Conservation (phyloP, 441 rosid genomes). For the Gossypium gossypioides region DNA sequence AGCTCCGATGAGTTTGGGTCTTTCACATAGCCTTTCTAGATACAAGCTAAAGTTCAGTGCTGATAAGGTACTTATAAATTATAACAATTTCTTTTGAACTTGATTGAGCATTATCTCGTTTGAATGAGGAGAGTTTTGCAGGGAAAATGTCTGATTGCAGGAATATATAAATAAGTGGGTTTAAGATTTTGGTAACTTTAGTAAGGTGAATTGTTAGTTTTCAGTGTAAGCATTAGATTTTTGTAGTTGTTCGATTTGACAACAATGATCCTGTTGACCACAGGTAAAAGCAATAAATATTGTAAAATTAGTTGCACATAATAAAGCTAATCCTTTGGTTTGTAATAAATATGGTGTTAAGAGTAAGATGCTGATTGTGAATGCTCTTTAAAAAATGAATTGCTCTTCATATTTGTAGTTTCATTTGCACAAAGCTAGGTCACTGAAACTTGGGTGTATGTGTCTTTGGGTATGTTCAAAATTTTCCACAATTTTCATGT, state of each 20-base stretch:
- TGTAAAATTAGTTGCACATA: too few species aligned
- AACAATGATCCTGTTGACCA: background rate
- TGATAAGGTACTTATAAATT: conserved; percentile 52
- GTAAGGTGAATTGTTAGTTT: background rate
- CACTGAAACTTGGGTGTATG: too few species aligned
- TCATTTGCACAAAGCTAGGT: too few species aligned
- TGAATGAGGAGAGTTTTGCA: background rate
- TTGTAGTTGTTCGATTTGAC: background rate
- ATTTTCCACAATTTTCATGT: too few species aligned
- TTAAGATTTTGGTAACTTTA: background rate
- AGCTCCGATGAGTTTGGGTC: conserved; percentile 93
- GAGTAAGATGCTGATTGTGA: too few species aligned
- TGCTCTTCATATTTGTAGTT: too few species aligned
- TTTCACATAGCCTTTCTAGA: conserved; percentile 81
- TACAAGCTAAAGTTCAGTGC: conserved; percentile 84
- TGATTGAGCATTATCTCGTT: background rate
- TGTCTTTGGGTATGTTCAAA: too few species aligned
- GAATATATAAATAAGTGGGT: background rate
- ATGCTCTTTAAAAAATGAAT: too few species aligned
- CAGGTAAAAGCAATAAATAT: too few species aligned
- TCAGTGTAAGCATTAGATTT: background rate
- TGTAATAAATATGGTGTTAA: too few species aligned
- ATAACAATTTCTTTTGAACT: background rate
- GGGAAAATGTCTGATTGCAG: background rate
- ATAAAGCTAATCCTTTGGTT: too few species aligned